Percentiles rank a stretch among this genome's conserved stretches.
Conservation (phyloP, 1,139 yeast species). For the Magnusiomyces magnusii region DNA sequence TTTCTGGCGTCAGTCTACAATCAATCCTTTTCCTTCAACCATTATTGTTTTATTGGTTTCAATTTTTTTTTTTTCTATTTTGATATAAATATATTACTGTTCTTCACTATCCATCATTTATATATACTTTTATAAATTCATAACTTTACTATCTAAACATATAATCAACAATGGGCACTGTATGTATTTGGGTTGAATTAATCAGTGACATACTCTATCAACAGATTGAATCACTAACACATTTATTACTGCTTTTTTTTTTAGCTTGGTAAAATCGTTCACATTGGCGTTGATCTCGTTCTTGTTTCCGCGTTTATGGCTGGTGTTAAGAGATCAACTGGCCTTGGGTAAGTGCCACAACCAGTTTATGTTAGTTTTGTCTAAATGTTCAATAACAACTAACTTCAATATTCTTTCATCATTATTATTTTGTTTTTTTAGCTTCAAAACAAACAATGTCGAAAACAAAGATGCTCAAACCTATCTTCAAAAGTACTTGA, state of each 20-base stretch:
- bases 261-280: conserved; percentile 39
- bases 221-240: not conserved
- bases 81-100: no score
- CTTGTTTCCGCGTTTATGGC: conserved; percentile 79
- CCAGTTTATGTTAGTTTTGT: not conserved
- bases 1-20: not conserved
- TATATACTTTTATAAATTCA: not conserved
- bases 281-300: conserved; percentile 63
- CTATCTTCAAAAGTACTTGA: conserved; percentile 61
- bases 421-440: conserved; percentile 6
- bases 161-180: conserved; percentile 5
- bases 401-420: not conserved
- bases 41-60: not conserved
- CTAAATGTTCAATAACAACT: not conserved
- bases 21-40: not conserved
- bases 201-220: not conserved
- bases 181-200: not conserved
- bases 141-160: not conserved
- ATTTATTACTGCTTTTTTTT: not conserved
- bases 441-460: conserved; percentile 32
- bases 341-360: conserved; percentile 46
- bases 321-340: conserved; percentile 83
- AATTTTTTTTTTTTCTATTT: not conserved
- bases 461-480: conserved; percentile 47
- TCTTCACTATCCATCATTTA: not conserved